These are phyloP conservation scores for Solanum hybrid DNA, from an alignment of 305 asterid genomes.

Conservation along the genomic window DNA sequence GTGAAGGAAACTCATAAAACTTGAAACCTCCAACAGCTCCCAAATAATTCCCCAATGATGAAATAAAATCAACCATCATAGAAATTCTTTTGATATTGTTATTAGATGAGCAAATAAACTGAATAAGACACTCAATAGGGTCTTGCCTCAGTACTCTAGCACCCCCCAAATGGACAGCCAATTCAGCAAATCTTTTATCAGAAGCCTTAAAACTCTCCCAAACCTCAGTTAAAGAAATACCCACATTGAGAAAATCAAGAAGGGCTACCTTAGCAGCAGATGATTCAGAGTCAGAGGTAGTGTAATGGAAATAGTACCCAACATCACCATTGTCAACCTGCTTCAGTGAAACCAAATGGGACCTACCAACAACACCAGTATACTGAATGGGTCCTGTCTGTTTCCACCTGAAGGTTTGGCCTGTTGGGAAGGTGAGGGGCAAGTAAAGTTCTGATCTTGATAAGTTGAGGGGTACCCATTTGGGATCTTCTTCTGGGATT, in stretches of 20 bases:
- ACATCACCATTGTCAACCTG: conserved; percentile 58
- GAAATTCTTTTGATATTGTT: conserved; percentile 81
- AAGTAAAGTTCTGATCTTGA: conserved; percentile 64
- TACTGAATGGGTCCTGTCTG: conserved; percentile 60
- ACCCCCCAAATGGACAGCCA: conserved; percentile 62
- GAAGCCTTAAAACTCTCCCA: conserved; percentile 67
- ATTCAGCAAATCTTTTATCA: conserved; percentile 70
- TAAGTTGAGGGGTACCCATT: conserved; percentile 53
- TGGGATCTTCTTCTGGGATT: conserved; percentile 16
- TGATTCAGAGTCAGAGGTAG: conserved; percentile 25
- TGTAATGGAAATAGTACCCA: conserved; percentile 45
- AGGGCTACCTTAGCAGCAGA: conserved; percentile 23
- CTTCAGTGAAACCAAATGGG: conserved; percentile 70
- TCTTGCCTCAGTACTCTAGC: conserved; percentile 92
- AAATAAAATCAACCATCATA: conserved; percentile 78
- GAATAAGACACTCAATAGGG: conserved; percentile 86
- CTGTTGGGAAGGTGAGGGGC: conserved; percentile 91
- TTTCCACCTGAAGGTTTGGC: conserved; percentile 93
- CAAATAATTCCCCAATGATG: conserved; percentile 57
- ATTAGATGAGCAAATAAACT: conserved; percentile 88
- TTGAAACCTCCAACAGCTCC: conserved; percentile 67
- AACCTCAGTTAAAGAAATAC: conserved; percentile 51
- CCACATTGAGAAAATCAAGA: conserved; percentile 69
- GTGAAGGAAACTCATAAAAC: conserved; percentile 68
- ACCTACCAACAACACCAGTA: conserved; percentile 71